Evolutionary conservation across 257 asterid genomes (phyloP).

Genomic region (Solanum megistacrolobum): DNA sequence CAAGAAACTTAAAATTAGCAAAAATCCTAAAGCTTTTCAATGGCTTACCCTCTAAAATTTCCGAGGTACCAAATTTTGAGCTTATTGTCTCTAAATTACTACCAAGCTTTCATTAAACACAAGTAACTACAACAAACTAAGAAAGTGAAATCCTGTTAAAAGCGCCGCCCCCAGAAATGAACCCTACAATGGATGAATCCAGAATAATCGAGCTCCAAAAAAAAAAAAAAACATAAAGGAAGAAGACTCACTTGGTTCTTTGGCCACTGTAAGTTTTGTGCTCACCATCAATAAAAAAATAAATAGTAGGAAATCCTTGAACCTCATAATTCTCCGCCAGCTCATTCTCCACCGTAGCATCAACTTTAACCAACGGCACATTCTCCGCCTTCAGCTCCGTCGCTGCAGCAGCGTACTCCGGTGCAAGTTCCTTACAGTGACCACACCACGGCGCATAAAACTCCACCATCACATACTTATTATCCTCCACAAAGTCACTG

Average conservation of each 20-base stretch:
- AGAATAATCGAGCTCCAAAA: neutral
- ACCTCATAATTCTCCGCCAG: conserved; percentile 74
- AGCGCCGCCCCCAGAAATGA: neutral
- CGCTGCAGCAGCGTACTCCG: conserved; percentile 90
- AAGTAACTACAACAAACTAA: neutral
- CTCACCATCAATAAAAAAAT: conserved; percentile 72
- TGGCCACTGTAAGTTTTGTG: conserved; percentile 64
- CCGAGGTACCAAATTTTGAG: neutral
- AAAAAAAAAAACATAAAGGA: neutral
- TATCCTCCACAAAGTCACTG: conserved; percentile 49
- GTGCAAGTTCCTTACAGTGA: conserved; percentile 73
- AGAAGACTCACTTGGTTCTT: conserved; percentile 56
- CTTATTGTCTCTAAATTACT: neutral
- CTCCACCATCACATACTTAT: conserved; percentile 81
- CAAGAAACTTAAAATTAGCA: neutral
- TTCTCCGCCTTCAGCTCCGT: conserved; percentile 65
- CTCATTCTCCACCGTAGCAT: conserved; percentile 66
- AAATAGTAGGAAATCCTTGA: conserved; percentile 77
- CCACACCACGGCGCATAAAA: conserved; percentile 99
- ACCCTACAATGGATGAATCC: neutral
- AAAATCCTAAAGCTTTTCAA: neutral
- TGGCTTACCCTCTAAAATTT: neutral
- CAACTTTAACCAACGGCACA: conserved; percentile 72
- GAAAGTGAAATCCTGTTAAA: neutral
- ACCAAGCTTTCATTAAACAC: neutral